Conservation (phyloP, 257 asterid species). For the Buddleja alternifolia region DNA sequence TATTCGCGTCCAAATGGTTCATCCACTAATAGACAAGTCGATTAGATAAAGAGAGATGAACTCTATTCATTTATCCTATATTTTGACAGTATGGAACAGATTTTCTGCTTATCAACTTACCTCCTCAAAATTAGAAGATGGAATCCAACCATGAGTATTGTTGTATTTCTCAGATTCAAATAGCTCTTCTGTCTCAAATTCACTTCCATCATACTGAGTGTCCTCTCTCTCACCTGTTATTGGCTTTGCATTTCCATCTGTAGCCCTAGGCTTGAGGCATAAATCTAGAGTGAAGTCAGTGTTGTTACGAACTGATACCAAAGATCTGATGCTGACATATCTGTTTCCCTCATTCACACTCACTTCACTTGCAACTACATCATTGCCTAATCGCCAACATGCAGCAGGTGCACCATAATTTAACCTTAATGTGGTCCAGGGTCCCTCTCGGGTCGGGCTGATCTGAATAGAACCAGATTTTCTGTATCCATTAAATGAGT, state of each 20-base stretch:
- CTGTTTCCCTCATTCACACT: slow-evolving; percentile 70
- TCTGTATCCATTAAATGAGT: slow-evolving; percentile 39
- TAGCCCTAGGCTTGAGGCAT: slow-evolving; percentile 58
- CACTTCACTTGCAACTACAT: slow-evolving; percentile 94
- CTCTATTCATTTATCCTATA: neutral
- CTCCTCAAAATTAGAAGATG: slow-evolving; percentile 51
- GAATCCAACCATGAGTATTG: slow-evolving; percentile 66
- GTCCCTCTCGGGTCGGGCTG: slow-evolving; percentile 85
- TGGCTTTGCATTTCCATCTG: slow-evolving; percentile 38
- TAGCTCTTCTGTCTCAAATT: slow-evolving; percentile 57
- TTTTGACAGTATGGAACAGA: slow-evolving; percentile 9
- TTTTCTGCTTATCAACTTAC: slow-evolving; percentile 37
- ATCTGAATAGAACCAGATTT: slow-evolving; percentile 76
- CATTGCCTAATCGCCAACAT: slow-evolving; percentile 80
- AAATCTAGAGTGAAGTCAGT: slow-evolving; percentile 71
- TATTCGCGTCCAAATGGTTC: neutral
- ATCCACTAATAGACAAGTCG: slow-evolving; percentile 12
- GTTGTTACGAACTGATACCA: slow-evolving; percentile 84
- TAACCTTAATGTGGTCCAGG: slow-evolving; percentile 87
- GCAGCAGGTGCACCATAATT: slow-evolving; percentile 97
- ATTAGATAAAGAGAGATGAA: slow-evolving; percentile 10
- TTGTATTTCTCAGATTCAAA: slow-evolving; percentile 75
- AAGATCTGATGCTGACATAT: slow-evolving; percentile 75
- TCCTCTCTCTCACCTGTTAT: slow-evolving; percentile 36
- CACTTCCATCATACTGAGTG: slow-evolving; percentile 40